Conservation (phyloP, 768 basidiomycete species). For the Tricholomella constricta region DNA sequence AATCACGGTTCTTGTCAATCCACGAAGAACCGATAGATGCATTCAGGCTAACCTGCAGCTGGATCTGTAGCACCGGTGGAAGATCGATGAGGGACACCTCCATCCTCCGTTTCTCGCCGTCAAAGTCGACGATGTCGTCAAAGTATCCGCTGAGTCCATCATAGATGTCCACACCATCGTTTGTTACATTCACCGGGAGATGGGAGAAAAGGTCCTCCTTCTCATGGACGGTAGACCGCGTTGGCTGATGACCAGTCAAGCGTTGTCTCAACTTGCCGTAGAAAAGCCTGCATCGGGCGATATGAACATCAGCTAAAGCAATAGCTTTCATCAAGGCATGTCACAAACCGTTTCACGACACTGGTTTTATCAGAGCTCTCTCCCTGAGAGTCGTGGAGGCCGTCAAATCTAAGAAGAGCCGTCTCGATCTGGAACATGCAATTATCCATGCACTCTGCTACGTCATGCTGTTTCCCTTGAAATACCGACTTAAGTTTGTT, state of each 20-base stretch:
- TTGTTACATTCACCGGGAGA: conserved; percentile 88
- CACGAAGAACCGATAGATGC: not conserved
- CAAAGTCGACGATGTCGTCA: conserved; percentile 84
- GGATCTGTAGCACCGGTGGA: conserved; percentile 91
- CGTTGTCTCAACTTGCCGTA: conserved; percentile 82
- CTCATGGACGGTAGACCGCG: conserved; percentile 66
- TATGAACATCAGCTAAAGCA: not conserved
- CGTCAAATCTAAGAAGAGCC: conserved; percentile 77
- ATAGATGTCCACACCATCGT: conserved; percentile 89
- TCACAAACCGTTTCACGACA: conserved; percentile 75
- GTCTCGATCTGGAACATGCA: conserved; percentile 99
- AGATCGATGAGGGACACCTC: conserved; percentile 83
- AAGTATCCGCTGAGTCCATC: conserved; percentile 93
- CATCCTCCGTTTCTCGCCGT: conserved; percentile 85
- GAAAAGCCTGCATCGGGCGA: conserved; percentile 51
- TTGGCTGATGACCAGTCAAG: conserved; percentile 40
- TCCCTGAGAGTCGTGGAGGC: conserved; percentile 40
- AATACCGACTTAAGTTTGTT: conserved; percentile 6
- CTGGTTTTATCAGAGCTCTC: conserved; percentile 63
- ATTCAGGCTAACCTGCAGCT: conserved; percentile 73
- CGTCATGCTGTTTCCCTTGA: conserved; percentile 93
- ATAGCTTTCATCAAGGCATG: not conserved
- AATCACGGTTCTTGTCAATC: conserved; percentile 11
- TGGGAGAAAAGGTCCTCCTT: conserved; percentile 94
- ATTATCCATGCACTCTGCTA: conserved; percentile 99